Base-by-base conservation (phyloP, 2,329 filamentous ascomycete genomes). In the Epichloe bromicola region DNA sequence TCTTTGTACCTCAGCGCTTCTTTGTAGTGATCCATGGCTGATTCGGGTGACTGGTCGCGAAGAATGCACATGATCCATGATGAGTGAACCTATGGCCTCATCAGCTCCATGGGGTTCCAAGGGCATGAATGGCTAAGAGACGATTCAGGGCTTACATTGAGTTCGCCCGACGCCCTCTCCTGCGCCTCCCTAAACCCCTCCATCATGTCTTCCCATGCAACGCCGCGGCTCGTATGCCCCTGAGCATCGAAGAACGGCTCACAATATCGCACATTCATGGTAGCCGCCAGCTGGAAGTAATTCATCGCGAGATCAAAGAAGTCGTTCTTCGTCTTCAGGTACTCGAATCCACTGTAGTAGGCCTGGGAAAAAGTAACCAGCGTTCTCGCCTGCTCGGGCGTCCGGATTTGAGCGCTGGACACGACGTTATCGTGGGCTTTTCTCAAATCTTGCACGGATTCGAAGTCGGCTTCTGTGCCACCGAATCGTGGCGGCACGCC, bases 181-280 rank as follows among this genome's bases (percentile, higher is more conserved):
- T 80, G 74, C 1, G 82, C 85, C 1, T 71, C 69, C 1, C 69
- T 68, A 59, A 86, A 80, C 6, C 85, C 85, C 5, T 66, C 62
- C 2, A 88, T 71, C 11, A 88, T 74, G 2, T 76, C 79, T 15
- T 73, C 67, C 59, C 85, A 82, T 2, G 72, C 55, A 3, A 89
- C 67, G 4, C 81, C 81, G 8, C 84, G 74, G 8, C 66, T 66
- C 2, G 79, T 74, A 66, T 88, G 85, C 1, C 81, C 83, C 63
- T 89, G 85, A 2, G 85, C 84, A 62, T 89, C 85, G 68, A 88
- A 88, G 68, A 87, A 89, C 51, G 87, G 74, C 64, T 89, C 85
- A 11, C 81, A 82, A 61, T 88, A 85, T 46, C 77, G 73, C 2
- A 88, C 80, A 46, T 79, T 79, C 56, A 86, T 79, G 2, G 68